A percentile compares a stretch with the other conserved stretches of the same genome.
Conservation (phyloP, 495 filamentous ascomycete genomes). For the Neurospora sp. region DNA sequence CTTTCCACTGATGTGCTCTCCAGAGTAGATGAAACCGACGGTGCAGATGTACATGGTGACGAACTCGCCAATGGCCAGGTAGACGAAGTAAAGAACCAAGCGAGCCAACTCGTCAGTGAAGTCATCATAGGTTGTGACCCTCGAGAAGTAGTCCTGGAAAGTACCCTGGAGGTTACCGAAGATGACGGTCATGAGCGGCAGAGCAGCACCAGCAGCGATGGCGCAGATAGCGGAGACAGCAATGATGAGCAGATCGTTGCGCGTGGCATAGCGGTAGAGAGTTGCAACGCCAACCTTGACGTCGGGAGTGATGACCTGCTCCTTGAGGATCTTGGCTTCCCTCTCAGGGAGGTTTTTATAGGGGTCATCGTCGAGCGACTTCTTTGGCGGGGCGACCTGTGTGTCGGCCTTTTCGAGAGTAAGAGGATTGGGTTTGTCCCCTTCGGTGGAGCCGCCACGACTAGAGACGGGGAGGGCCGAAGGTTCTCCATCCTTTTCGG, state of each 20-base stretch:
- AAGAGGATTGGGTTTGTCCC: neutral
- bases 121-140: slow-evolving; percentile 31
- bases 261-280: slow-evolving; percentile 73
- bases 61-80: slow-evolving; percentile 81
- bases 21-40: slow-evolving; percentile 86
- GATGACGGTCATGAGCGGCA: slow-evolving; percentile 83
- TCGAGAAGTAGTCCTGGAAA: slow-evolving; percentile 55
- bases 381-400: slow-evolving; percentile 25
- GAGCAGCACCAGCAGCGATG: slow-evolving; percentile 67
- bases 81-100: slow-evolving; percentile 80
- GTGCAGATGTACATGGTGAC: slow-evolving; percentile 70
- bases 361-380: slow-evolving; percentile 37
- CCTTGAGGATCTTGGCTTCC: slow-evolving; percentile 57
- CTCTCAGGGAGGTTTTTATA: slow-evolving; percentile 42
- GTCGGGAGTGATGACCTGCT: slow-evolving; percentile 59
- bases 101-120: slow-evolving; percentile 52
- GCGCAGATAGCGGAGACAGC: slow-evolving; percentile 52
- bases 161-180: slow-evolving; percentile 66
- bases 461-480: slow-evolving; percentile 22
- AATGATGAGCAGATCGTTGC: slow-evolving; percentile 64
- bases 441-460: slow-evolving; percentile 23
- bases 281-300: slow-evolving; percentile 54
- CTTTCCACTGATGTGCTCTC: slow-evolving; percentile 77
- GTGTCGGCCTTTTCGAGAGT: slow-evolving; percentile 42
- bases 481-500: slow-evolving; percentile 16